Conservation (phyloP, 192 early-diverging fungal genomes). For the Anaeromyces robustus region DNA sequence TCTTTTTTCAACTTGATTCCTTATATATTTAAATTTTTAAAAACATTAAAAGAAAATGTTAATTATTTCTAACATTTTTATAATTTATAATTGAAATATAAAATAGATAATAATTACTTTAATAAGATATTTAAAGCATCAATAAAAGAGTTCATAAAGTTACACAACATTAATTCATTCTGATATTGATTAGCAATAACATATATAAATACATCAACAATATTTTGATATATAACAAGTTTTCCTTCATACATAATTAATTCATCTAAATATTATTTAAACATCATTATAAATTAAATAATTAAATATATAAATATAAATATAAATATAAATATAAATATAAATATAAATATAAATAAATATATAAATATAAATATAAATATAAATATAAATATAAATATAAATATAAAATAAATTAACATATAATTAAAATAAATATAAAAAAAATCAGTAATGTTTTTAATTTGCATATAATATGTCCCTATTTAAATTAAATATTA, state of each 20-base stretch:
- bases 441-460: too few relatives aligned
- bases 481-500: too few relatives aligned
- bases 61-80: too few relatives aligned
- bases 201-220: constrained; percentile 80
- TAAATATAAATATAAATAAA: too few relatives aligned
- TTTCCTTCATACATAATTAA: constrained; percentile 89
- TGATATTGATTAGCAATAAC: constrained; percentile 79
- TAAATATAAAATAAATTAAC: background rate
- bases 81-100: too few relatives aligned
- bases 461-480: too few relatives aligned
- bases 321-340: too few relatives aligned
- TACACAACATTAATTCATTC: constrained; percentile 78
- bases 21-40: constrained; percentile 3
- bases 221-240: constrained; percentile 70
- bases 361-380: background rate
- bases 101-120: constrained; percentile 29
- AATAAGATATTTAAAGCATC: constrained; percentile 75
- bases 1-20: constrained; percentile 82
- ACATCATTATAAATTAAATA: too few relatives aligned
- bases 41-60: too few relatives aligned
- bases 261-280: constrained; percentile 41
- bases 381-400: background rate
- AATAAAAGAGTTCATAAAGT: constrained; percentile 60
- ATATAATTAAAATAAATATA: too few relatives aligned
- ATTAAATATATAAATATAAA: too few relatives aligned